Base-by-base conservation (phyloP, 2,329 filamentous ascomycete species). In the Cladosporium oxysporum region DNA sequence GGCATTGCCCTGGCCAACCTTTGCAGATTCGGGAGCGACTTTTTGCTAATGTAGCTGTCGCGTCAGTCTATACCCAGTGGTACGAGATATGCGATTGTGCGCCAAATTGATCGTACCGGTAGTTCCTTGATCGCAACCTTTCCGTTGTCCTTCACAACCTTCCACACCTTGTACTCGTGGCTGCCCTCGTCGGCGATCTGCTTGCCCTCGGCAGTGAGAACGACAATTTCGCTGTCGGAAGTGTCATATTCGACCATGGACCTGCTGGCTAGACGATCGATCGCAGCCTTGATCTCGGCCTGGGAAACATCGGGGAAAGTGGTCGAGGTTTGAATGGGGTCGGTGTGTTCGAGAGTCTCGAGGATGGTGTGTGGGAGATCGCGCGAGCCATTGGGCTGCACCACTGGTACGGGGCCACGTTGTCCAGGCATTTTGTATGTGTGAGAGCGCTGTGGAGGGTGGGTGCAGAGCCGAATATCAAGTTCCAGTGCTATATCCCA, bases 1-100 rank as follows among this genome's bases (percentile, higher is more conserved):
- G 37, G 94, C 94, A 82, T 95, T 96, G 73, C 93, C 93, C 77
- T 95, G 91, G n/a, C 95, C 95, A 67, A 97, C 83, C 81, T 92
- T 94, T 59, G 89, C 89, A 58, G 82, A 88, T 78, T 91, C 91
- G 78, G 91, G 88, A 65, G 91, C 90, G 70, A 94, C 88, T 64
- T 82, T 82, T 76, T 82, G 83, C 79, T 90, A 68, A 41, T 41
- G 53, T 26, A 66, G 50, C 21, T 49, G 31, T 33, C 58, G 52
- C 18, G 53, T 69, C 50, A 66, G 66, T 31, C 33, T 23, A 14
- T 11, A 11, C 47, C 29, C 31, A 2, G 16, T 33, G 10, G 2
- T 44, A 33, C 52, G 44, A 21, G 7, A 28, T 12, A 53, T 53
- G 29, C 29, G 14, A n/a, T 49, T 60, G 1, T 8, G 47, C 28